Conservation (phyloP, 2,329 filamentous ascomycete genomes). For the Alternaria postmessia region DNA sequence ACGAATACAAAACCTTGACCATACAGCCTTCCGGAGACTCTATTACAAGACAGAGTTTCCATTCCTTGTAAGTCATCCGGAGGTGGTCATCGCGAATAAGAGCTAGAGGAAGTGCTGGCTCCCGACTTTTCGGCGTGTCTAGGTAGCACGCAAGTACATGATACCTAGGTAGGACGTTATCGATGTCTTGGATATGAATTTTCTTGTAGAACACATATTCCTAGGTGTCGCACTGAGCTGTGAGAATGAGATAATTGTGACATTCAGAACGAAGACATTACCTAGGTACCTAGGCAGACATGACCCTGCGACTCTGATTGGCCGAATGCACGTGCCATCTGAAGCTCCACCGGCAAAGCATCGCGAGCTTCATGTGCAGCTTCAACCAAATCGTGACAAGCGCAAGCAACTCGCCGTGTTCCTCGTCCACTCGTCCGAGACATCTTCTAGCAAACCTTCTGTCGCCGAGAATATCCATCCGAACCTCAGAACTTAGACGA, state of each 20-base stretch:
- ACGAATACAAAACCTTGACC: not conserved
- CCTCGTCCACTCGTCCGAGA: not conserved
- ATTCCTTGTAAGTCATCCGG: no score
- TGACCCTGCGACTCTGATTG: constrained; percentile 2
- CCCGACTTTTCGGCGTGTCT: not conserved
- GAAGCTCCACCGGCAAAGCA: constrained; percentile 6
- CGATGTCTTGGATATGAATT: not conserved
- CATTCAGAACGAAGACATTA: not conserved
- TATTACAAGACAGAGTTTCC: no score
- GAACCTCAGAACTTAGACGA: no score
- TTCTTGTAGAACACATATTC: not conserved
- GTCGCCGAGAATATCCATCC: not conserved
- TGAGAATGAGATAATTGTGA: not conserved
- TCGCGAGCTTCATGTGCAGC: constrained; percentile 3
- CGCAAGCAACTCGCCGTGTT: not conserved
- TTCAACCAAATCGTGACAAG: not conserved
- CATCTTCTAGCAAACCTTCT: no score
- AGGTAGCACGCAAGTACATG: not conserved
- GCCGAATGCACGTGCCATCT: not conserved
- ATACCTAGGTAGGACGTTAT: not conserved
- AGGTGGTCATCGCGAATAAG: not conserved
- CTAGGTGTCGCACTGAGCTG: not conserved
- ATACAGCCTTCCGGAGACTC: no score
- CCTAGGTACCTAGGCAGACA: not conserved
- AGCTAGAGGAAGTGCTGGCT: not conserved